Conservation (phyloP, 2,329 filamentous ascomycete genomes). For the Neonectria hederae region DNA sequence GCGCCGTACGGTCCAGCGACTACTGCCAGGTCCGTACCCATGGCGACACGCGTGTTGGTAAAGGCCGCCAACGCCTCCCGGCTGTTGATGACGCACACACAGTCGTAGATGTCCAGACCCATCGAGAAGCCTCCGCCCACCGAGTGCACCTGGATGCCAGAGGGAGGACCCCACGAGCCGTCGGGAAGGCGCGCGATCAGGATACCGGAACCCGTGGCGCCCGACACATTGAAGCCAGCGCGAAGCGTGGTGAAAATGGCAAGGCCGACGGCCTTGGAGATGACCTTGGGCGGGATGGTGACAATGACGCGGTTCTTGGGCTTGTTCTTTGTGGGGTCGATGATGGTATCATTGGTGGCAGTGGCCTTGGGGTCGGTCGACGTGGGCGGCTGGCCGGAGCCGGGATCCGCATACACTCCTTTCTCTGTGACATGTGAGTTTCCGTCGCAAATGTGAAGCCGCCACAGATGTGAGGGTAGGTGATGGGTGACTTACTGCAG, state of each 20-base stretch:
- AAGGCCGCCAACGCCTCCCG: constrained; percentile 80
- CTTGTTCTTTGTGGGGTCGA: constrained; percentile 50
- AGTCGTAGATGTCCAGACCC: constrained; percentile 89
- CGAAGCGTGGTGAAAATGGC: constrained; percentile 79
- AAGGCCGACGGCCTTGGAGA: constrained; percentile 72
- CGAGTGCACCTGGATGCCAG: constrained; percentile 83
- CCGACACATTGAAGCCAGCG: constrained; percentile 71
- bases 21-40: constrained; percentile 82
- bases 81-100: constrained; percentile 86
- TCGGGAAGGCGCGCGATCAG: constrained; percentile 70
- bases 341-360: constrained; percentile 40
- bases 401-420: constrained; percentile 59
- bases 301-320: constrained; percentile 59
- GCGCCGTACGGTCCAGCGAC: constrained; percentile 75
- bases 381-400: constrained; percentile 40
- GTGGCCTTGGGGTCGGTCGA: constrained; percentile 45
- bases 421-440: constrained; percentile 52
- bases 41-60: constrained; percentile 75
- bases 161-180: constrained; percentile 81
- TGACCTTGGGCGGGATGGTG: constrained; percentile 67
- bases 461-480: background rate
- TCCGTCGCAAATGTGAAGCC: background rate
- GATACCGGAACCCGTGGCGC: constrained; percentile 73
- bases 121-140: constrained; percentile 82
- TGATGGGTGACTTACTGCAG: constrained; percentile 71